Base-by-base conservation (phyloP, 208 protist species). In the Trichomonas tenax region DNA sequence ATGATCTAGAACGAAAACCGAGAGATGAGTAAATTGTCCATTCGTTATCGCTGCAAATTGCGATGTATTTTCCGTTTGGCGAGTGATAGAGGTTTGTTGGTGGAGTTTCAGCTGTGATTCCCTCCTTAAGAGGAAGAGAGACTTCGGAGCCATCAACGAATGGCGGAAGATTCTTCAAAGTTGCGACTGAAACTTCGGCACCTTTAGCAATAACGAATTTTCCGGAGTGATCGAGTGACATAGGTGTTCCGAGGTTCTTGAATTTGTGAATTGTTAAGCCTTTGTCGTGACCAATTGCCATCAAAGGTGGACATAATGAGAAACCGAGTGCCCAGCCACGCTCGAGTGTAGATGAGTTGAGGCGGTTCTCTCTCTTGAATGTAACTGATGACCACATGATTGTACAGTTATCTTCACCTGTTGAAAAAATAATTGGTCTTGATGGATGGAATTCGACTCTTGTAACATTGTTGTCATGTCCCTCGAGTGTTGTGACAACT, bases 371-470 rank as follows among this genome's bases (percentile, higher is more conserved):
- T 34, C 99, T 97, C 63, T 98, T 97, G 97, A 99, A 99, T 21
- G 99, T 99, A 72, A 98, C 97, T 3, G 98, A 97, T 72, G 99
- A 98, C 97, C 99, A 99, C 11, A 98, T 41, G n/a, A 97, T 97
- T 0, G 98, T 96, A 1, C 98, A 98, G 63, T 98, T 98, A 96
- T 99, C 98, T 97, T 99, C 99, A 4, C 98, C 98, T 17, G 99
- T 98, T 86, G 98, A 98, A 95, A 99, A 97, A 84, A 99, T 99
- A 82, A 99, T 97, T 38, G 99, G 99, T 38, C 99, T 97, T 96
- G 99, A 98, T 44, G 99, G 99, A 97, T 99, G 99, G 98, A 99
- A 99, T 44, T 98, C 96, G 0, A 99, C 98, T 11, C 97, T 93
- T 0, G 98, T 98, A 0, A 99, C 98, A 97, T 99, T 99, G 82